These are phyloP conservation scores for Fraxinus albicans DNA, from an alignment of 305 asterid genomes.

Conservation along the genomic window DNA sequence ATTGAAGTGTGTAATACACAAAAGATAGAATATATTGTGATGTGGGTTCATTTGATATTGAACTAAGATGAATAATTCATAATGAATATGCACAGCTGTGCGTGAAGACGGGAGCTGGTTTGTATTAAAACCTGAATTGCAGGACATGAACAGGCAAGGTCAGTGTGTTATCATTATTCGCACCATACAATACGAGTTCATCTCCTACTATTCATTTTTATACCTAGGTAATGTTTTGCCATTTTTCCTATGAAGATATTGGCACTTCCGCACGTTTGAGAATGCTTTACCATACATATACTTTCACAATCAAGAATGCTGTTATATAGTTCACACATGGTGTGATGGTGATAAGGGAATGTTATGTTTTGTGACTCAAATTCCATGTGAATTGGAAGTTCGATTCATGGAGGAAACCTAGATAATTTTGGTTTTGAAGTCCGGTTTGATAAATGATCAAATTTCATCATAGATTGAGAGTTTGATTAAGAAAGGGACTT, in stretches of 20 bases:
- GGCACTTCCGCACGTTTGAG: not conserved
- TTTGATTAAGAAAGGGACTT: too few species aligned
- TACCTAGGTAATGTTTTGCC: not conserved
- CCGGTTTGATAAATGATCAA: not conserved
- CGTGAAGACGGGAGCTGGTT: conserved; percentile 91
- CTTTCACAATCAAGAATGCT: not conserved
- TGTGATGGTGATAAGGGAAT: not conserved
- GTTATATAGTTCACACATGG: not conserved
- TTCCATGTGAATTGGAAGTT: not conserved
- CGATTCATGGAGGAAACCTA: not conserved
- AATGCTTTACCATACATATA: not conserved
- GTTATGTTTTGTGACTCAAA: not conserved
- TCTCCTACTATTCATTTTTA: not conserved
- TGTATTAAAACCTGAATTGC: conserved; percentile 58
- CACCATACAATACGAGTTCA: not conserved
- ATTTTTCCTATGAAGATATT: not conserved
- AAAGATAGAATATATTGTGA: not conserved
- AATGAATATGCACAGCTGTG: conserved; percentile 53
- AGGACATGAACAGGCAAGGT: conserved; percentile 56
- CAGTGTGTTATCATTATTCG: conserved; percentile 20
- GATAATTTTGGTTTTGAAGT: not conserved
- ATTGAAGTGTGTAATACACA: not conserved
- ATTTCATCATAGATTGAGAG: too few species aligned
- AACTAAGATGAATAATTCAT: conserved; percentile 18
- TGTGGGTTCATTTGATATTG: conserved; percentile 5